Evolutionary conservation across 2,329 filamentous ascomycete genomes (phyloP).

Genomic region (Pseudogymnoascus sp.): DNA sequence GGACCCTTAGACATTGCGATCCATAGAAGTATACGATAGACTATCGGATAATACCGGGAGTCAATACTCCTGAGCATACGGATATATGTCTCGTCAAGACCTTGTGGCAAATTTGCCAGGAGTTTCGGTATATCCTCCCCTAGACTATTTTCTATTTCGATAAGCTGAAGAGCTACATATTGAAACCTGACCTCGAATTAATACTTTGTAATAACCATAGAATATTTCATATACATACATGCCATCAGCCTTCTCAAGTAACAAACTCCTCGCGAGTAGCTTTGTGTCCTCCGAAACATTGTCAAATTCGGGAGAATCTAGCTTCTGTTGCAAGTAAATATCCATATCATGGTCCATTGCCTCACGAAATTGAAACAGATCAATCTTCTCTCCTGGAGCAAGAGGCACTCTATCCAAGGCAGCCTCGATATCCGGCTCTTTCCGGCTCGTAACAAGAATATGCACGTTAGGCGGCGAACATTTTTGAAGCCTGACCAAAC

Average conservation of each 20-base stretch:
- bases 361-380: not conserved
- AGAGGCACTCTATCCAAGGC: constrained; percentile 16
- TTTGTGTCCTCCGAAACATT: not conserved
- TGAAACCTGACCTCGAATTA: not conserved
- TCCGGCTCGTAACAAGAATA: constrained; percentile 33
- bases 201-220: not conserved
- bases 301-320: not conserved
- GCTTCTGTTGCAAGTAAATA: not conserved
- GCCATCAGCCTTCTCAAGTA: constrained; percentile 14
- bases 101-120: constrained; percentile 2
- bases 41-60: not conserved
- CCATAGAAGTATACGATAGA: not conserved
- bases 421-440: constrained; percentile 31
- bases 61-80: not conserved
- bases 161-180: not conserved
- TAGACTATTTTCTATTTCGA: not conserved
- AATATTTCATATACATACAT: constrained; percentile 7
- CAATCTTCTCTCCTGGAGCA: not conserved
- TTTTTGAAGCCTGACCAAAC: constrained; percentile 24
- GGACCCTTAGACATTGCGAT: not conserved
- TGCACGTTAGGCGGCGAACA: constrained; percentile 26
- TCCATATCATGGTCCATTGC: not conserved
- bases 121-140: not conserved
- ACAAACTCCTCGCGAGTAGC: not conserved
- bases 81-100: not conserved